Percentiles rank a stretch among this genome's conserved stretches.
Evolutionary conservation across 257 asterid genomes (phyloP).

Genomic region (Plantago ovata): DNA sequence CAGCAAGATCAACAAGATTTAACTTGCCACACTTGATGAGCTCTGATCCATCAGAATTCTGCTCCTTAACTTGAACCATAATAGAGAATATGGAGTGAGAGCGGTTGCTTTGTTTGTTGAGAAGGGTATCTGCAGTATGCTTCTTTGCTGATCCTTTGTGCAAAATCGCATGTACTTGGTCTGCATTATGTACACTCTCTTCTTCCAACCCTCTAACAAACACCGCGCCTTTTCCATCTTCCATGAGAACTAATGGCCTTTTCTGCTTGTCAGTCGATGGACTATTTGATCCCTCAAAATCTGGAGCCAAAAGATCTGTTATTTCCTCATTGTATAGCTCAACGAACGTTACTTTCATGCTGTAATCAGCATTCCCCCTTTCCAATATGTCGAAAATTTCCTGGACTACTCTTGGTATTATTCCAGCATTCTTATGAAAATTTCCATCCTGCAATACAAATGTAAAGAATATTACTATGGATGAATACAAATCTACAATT

Average conservation of each 20-base stretch:
- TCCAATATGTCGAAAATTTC: constrained; percentile 43
- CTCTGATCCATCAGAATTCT: constrained; percentile 38
- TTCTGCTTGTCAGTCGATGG: constrained; percentile 26
- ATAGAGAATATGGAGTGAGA: constrained; percentile 55
- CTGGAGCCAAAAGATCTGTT: constrained; percentile 50
- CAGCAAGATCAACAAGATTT: constrained; percentile 65
- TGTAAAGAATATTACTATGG: neutral
- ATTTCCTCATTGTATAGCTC: constrained; percentile 70
- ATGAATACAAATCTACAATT: too few relatives aligned
- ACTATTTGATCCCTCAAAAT: constrained; percentile 24
- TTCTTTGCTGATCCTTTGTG: constrained; percentile 49
- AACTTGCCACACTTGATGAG: constrained; percentile 49
- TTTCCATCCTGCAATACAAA: constrained; percentile 31
- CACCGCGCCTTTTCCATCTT: constrained; percentile 54
- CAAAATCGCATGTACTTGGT: constrained; percentile 39
- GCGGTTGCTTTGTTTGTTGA: constrained; percentile 57
- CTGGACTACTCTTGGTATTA: constrained; percentile 54
- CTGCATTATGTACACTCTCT: constrained; percentile 40
- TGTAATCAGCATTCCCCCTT: constrained; percentile 42
- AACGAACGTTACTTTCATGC: constrained; percentile 44
- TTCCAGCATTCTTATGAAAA: constrained; percentile 39
- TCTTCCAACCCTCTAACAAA: constrained; percentile 53
- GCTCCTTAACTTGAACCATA: constrained; percentile 44
- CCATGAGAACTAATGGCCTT: constrained; percentile 45
- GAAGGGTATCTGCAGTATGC: constrained; percentile 45